Base-by-base conservation (phyloP, 306 rosid genomes). In the Comarum palustre region DNA sequence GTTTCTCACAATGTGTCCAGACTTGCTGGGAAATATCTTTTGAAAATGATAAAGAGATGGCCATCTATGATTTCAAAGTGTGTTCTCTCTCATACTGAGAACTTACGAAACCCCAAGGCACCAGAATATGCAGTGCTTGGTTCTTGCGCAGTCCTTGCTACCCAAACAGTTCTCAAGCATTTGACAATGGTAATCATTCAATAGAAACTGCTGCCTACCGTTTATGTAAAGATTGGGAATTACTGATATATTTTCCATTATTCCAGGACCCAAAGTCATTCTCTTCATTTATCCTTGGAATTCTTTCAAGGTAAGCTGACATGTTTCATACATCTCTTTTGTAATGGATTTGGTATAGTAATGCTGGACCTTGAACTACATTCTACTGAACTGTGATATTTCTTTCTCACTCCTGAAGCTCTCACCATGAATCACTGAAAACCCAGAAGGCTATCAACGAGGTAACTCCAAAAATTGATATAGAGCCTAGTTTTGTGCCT, bases 401-500 rank as follows among this genome's bases (percentile, higher is more conserved):
- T 32, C 51, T 59, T 41, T 47, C 84, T 80, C 75, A 68, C 75
- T 50, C 84, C 63, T 88, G 88, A 75, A 94, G 99, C 81, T 91
- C 99, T 61, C 99, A 94, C 84, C 99, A 94, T 72, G 99, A 88
- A 73, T 94, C 99, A 66, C 81, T 94, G 89, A 94, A 94, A 88
- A 80, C 93, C 62, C 99, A 94, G 86, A 94, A 94, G 83, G 91
- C 93, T 76, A 91, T 94, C 78, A 94, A 84, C 82, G 97, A 89
- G 99, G 99, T 94, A 90, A 82, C 55, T 63, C 51, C 57, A 22
- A 63, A 63, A 60, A 71, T 77, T 80, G 52, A 78, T 78, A 47
- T 81, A 47, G 69, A 27, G 76, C 64, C 34, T 79, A 47, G 52
- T 48, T 22, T 75, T 73, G 22, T 63, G 73, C 31, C 51, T 38